phyloP scores from a whole-genome alignment of 139 green algal genomes.

The Chlorella sp. region DNA sequence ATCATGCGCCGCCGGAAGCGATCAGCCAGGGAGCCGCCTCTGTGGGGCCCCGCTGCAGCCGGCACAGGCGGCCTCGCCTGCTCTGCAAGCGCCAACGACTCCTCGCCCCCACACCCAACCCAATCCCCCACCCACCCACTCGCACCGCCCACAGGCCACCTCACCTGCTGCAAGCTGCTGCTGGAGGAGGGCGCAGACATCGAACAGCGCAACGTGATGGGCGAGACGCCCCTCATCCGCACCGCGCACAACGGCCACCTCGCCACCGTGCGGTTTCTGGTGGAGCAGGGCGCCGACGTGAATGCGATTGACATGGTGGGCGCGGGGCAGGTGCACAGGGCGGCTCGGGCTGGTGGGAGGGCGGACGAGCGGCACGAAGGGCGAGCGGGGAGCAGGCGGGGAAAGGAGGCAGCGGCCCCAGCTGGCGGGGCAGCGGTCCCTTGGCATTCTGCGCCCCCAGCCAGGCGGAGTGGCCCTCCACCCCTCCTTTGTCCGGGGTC shows the following conservation, averaged over 20 bases:
- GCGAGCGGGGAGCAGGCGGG: no score
- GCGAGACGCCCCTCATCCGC: slow-evolving; percentile 83
- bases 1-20: no score
- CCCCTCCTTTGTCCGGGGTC: not conserved
- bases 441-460: no score
- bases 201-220: slow-evolving; percentile 94
- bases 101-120: not conserved
- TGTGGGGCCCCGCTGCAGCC: no score
- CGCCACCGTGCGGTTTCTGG: slow-evolving; percentile 73
- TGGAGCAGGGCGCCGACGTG: slow-evolving; percentile 74
- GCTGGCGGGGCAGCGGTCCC: no score
- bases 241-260: slow-evolving; percentile 92
- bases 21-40: no score
- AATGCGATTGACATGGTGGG: slow-evolving; percentile 79
- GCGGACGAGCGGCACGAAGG: no score
- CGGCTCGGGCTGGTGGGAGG: no score
- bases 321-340: not conserved
- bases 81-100: not conserved
- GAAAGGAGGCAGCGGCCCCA: no score
- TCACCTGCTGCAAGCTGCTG: slow-evolving; percentile 70
- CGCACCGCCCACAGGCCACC: slow-evolving; percentile 60
- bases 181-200: slow-evolving; percentile 87
- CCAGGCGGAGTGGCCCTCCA: not conserved
- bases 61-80: not conserved
- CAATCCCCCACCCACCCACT: not conserved